phyloP scores from a whole-genome alignment of 352 stramenopile genomes.

The Vaucheria bursata region DNA sequence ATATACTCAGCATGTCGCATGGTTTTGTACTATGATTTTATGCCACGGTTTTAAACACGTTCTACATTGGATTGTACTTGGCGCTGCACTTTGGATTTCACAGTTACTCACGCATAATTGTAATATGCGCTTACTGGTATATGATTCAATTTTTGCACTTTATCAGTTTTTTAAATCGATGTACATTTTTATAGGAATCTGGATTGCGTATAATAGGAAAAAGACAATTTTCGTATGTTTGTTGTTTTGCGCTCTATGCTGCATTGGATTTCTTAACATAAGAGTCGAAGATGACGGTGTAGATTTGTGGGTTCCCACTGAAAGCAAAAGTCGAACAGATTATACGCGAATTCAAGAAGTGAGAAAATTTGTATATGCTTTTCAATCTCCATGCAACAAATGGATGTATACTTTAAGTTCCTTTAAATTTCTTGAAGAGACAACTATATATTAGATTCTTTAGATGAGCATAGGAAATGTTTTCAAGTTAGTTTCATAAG shows the following conservation, averaged over 20 bases:
- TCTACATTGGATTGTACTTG: too few species aligned
- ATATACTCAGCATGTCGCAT: too few species aligned
- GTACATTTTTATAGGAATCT: constrained; percentile 19
- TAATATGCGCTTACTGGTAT: too few species aligned
- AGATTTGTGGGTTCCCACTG: background rate
- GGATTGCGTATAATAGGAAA: constrained; percentile 23
- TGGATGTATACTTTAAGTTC: background rate
- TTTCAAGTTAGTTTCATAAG: background rate
- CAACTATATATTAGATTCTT: background rate
- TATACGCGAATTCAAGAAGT: background rate
- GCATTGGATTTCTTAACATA: constrained; percentile 33
- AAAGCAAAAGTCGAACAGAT: background rate
- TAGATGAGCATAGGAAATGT: background rate
- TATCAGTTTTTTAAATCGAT: too few species aligned
- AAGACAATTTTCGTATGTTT: constrained; percentile 14
- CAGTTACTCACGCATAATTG: too few species aligned
- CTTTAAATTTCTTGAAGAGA: background rate
- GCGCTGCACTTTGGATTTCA: too few species aligned
- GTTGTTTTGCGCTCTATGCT: constrained; percentile 13
- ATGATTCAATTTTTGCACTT: too few species aligned
- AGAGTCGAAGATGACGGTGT: constrained; percentile 7
- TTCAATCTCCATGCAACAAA: background rate
- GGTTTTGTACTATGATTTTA: too few species aligned
- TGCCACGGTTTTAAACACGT: too few species aligned
- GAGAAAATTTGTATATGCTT: background rate